These are phyloP conservation scores for Chaetomium tenue DNA, from an alignment of 495 filamentous ascomycete genomes.

Conservation along the genomic window DNA sequence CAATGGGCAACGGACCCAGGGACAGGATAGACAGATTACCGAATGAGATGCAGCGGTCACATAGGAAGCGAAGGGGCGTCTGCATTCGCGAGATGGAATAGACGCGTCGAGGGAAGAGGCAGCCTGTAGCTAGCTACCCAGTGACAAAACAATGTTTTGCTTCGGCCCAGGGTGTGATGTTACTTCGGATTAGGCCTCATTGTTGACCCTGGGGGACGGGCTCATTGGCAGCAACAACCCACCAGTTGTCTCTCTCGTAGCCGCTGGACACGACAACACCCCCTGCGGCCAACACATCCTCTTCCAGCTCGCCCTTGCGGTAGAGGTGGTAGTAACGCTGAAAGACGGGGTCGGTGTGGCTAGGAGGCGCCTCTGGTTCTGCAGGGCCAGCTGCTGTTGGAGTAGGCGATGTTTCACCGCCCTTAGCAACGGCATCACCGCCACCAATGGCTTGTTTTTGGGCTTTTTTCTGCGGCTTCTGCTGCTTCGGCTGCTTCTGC, in stretches of 20 bases:
- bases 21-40: background rate
- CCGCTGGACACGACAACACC: conserved; percentile 75
- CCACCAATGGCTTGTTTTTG: conserved; percentile 19
- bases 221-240: conserved; percentile 56
- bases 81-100: conserved; percentile 1
- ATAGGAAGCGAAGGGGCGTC: background rate
- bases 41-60: background rate
- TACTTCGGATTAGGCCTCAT: conserved; percentile 12
- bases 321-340: conserved; percentile 96
- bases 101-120: background rate
- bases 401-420: conserved; percentile 23
- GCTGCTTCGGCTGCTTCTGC: conserved; percentile 24
- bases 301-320: conserved; percentile 78
- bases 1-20: background rate
- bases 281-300: conserved; percentile 71
- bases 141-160: background rate
- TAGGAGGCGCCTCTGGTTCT: conserved; percentile 13
- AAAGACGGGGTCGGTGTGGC: conserved; percentile 55
- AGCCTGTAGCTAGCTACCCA: background rate
- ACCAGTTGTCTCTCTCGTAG: conserved; percentile 99
- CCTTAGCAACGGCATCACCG: conserved; percentile 25
- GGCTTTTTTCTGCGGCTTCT: conserved; percentile 15
- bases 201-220: conserved; percentile 15
- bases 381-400: conserved; percentile 10
- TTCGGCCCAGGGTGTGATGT: background rate